Conservation (phyloP, 1,284 basidiomycete species). For the Apiotrichum siamense region DNA sequence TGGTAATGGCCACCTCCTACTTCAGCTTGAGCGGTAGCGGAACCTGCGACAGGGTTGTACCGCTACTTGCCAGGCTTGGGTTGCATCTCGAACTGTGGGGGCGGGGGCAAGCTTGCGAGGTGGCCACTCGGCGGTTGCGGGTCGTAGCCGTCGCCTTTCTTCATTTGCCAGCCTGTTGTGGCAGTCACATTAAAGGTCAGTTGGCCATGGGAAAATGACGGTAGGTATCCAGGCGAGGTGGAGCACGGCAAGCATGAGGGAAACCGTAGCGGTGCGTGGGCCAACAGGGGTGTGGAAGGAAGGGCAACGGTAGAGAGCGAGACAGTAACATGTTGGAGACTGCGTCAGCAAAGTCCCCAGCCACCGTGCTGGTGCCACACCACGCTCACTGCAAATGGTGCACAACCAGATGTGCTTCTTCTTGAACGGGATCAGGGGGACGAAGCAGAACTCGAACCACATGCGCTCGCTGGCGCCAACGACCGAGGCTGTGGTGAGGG, state of each 20-base stretch:
- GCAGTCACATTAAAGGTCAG: too few species aligned
- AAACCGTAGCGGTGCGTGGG: too few species aligned
- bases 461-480: constrained; percentile 28
- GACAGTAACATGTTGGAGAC: neutral
- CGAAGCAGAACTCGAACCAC: constrained; percentile 45
- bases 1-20: too few species aligned
- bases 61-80: too few species aligned
- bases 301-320: neutral
- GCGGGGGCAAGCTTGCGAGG: neutral
- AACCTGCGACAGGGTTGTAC: too few species aligned
- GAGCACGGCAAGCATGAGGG: neutral
- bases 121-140: constrained; percentile 9
- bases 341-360: neutral
- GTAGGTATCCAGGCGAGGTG: neutral
- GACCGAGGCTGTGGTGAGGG: constrained; percentile 16
- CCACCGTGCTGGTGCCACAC: neutral
- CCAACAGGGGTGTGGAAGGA: neutral
- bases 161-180: constrained; percentile 16
- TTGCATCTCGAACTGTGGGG: neutral
- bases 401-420: constrained; percentile 40
- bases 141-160: constrained; percentile 21
- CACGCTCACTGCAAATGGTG: constrained; percentile 37
- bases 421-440: constrained; percentile 40
- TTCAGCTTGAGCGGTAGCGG: too few species aligned
- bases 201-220: neutral